These are phyloP conservation scores for Trifolium subterraneum DNA, from an alignment of 306 rosid genomes.

Conservation along the genomic window DNA sequence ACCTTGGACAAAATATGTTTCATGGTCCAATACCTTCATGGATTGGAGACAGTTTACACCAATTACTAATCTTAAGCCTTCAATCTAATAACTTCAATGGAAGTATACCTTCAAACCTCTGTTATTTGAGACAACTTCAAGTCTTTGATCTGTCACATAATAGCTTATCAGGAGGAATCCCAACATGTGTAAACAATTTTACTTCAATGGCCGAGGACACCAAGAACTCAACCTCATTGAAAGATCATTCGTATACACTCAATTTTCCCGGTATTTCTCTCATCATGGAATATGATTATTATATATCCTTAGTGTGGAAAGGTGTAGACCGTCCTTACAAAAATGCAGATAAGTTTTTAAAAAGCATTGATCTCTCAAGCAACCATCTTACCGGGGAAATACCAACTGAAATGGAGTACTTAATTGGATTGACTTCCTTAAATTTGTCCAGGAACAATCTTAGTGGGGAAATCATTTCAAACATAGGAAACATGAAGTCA, in stretches of 20 bases:
- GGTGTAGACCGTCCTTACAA: background rate
- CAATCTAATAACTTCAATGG: background rate
- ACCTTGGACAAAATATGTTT: slow-evolving; percentile 20
- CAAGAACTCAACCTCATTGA: no score
- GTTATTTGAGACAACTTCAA: background rate
- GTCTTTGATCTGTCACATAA: background rate
- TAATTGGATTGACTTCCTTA: background rate
- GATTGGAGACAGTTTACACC: slow-evolving; percentile 27
- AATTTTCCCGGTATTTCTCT: no score
- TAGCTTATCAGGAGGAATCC: background rate
- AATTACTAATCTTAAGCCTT: slow-evolving; percentile 22
- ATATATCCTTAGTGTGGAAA: no score
- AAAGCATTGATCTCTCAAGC: background rate
- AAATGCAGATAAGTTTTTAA: background rate
- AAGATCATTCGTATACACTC: no score
- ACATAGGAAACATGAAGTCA: background rate
- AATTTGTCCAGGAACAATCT: slow-evolving; percentile 5
- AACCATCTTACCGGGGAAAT: background rate
- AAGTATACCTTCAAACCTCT: slow-evolving; percentile 5
- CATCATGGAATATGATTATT: no score
- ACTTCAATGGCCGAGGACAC: no score
- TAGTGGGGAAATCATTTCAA: background rate
- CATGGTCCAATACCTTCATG: slow-evolving; percentile 33
- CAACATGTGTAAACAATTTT: background rate
- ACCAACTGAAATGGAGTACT: background rate